Evolutionary conservation across 2,329 filamentous ascomycete species (phyloP).

Genomic region (Thelonectria rubi): DNA sequence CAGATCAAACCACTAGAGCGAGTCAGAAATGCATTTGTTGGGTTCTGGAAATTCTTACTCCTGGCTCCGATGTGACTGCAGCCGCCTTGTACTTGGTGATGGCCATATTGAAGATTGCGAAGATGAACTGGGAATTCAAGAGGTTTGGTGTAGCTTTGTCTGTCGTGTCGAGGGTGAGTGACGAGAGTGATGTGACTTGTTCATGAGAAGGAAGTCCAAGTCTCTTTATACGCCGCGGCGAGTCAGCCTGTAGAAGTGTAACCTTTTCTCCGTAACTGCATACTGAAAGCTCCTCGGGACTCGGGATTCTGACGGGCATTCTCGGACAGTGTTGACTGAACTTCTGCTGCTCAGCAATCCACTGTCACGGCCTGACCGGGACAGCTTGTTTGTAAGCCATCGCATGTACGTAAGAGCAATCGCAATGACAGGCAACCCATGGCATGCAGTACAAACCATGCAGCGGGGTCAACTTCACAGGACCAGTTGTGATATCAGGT

Average conservation of each 20-base stretch:
- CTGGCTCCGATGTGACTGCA: conserved; percentile 19
- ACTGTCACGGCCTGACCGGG: conserved; percentile 6
- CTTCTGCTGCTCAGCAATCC: background rate
- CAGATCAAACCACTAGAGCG: conserved; percentile 56
- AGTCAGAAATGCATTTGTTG: background rate
- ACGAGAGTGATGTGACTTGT: conserved; percentile 3
- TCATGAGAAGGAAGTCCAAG: background rate
- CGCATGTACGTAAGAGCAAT: background rate
- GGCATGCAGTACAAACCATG: background rate
- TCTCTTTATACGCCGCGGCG: conserved; percentile 3
- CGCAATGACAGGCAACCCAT: conserved; percentile 1
- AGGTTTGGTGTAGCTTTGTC: background rate
- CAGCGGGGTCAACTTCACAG: background rate
- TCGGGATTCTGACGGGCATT: conserved; percentile 9
- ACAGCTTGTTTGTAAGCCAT: background rate
- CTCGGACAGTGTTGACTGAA: conserved; percentile 4
- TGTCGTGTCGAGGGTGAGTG: conserved; percentile 1
- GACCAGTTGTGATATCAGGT: background rate
- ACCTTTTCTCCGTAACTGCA: background rate
- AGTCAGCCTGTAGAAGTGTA: background rate
- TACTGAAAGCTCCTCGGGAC: background rate
- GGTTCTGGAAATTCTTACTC: background rate
- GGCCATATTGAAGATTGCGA: conserved; percentile 10
- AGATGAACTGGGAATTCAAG: conserved; percentile 6
- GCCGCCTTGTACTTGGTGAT: conserved; percentile 24